Conservation (phyloP, 768 basidiomycete species). For the Candolleomyces efflorescens region DNA sequence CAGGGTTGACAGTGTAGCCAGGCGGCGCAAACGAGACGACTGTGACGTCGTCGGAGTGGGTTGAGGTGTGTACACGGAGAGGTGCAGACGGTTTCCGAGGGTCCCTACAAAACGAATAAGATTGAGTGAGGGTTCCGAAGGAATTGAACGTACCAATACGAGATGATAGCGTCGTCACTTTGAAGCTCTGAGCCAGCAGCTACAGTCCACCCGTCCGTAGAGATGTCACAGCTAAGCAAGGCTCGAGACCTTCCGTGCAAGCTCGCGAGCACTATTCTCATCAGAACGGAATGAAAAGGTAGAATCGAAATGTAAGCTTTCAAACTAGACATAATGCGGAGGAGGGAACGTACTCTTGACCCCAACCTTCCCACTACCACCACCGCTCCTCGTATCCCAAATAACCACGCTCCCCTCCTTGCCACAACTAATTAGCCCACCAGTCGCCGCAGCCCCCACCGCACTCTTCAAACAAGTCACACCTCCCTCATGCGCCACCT, state of each 20-base stretch:
- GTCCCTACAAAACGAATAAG: slow-evolving; percentile 54
- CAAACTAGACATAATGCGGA: neutral
- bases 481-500: slow-evolving; percentile 47
- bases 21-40: slow-evolving; percentile 50
- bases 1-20: slow-evolving; percentile 1
- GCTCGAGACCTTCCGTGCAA: slow-evolving; percentile 23
- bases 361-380: slow-evolving; percentile 17
- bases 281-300: no score
- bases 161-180: slow-evolving; percentile 74
- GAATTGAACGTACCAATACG: slow-evolving; percentile 66
- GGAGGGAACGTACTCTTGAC: slow-evolving; percentile 51
- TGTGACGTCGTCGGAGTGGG: slow-evolving; percentile 93
- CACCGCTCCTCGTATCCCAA: slow-evolving; percentile 67
- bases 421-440: slow-evolving; percentile 59
- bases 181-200: slow-evolving; percentile 82
- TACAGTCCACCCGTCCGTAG: slow-evolving; percentile 64
- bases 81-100: slow-evolving; percentile 71
- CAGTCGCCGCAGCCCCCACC: slow-evolving; percentile 35
- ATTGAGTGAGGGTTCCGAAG: neutral
- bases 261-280: neutral
- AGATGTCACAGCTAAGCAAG: slow-evolving; percentile 67
- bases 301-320: neutral
- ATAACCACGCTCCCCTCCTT: slow-evolving; percentile 67
- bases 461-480: slow-evolving; percentile 53
- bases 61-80: slow-evolving; percentile 73